These are phyloP conservation scores for Hibiscus mutabilis DNA, from an alignment of 345 rosid genomes.

Conservation along the genomic window DNA sequence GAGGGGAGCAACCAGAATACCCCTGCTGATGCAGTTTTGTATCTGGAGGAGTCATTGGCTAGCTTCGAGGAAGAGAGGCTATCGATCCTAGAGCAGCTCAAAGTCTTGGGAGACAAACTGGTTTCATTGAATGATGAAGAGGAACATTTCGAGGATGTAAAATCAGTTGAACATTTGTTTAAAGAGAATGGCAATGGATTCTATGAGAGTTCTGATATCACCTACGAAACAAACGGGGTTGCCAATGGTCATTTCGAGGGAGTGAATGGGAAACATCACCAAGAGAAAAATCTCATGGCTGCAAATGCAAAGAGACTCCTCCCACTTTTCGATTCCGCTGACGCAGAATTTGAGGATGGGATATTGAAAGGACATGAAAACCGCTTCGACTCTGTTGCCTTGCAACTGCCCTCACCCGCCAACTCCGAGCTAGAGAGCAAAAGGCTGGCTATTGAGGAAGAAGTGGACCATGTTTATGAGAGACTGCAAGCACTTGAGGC, in stretches of 20 bases:
- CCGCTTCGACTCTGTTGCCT: conserved; percentile 17
- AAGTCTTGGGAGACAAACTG: conserved; percentile 80
- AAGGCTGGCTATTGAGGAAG: conserved; percentile 53
- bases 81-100: conserved; percentile 79
- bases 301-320: conserved; percentile 81
- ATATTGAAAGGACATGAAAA: conserved; percentile 27
- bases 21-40: conserved; percentile 61
- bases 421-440: conserved; percentile 28
- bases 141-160: conserved; percentile 41
- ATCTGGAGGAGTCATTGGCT: conserved; percentile 68
- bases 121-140: conserved; percentile 47
- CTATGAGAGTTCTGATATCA: conserved; percentile 16
- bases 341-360: conserved; percentile 49
- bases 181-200: conserved; percentile 44
- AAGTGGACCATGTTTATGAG: conserved; percentile 72
- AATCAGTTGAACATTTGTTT: conserved; percentile 27
- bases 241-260: conserved; percentile 35
- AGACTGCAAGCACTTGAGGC: conserved; percentile 87
- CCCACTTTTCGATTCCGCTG: conserved; percentile 62
- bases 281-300: conserved; percentile 22
- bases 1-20: conserved; percentile 37
- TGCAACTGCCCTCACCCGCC: conserved; percentile 19
- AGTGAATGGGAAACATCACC: conserved; percentile 22
- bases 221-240: conserved; percentile 34
- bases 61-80: conserved; percentile 80